Evolutionary conservation across 768 basidiomycete species (phyloP).

Genomic region (Pleurotus citrinopileatus): DNA sequence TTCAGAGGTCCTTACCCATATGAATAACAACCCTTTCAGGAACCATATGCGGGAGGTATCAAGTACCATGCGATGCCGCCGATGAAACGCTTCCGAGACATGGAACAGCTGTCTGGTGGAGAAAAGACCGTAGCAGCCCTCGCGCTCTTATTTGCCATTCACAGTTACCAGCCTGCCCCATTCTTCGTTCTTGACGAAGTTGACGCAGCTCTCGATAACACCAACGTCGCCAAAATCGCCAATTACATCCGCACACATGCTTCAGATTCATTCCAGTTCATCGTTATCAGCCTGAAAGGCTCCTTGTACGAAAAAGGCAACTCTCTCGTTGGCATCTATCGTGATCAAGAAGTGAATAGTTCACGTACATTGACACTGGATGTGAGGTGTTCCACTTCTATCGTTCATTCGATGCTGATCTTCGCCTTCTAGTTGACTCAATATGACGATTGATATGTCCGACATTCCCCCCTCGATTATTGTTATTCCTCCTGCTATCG

Average conservation of each 20-base stretch:
- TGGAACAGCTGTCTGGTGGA: constrained; percentile 97
- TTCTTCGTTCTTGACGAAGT: constrained; percentile 99
- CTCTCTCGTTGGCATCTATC: constrained; percentile 90
- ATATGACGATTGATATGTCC: constrained; percentile 21
- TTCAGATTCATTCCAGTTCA: constrained; percentile 86
- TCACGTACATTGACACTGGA: constrained; percentile 91
- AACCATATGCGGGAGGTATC: constrained; percentile 85
- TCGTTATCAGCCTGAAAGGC: constrained; percentile 96
- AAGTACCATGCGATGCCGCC: constrained; percentile 99
- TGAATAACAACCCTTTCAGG: constrained; percentile 36
- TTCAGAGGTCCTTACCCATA: not conserved
- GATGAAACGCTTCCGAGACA: constrained; percentile 98
- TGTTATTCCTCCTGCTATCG: no score
- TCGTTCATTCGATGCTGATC: not conserved
- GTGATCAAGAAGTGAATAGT: constrained; percentile 92
- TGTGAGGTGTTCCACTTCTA: constrained; percentile 40
- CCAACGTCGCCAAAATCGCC: constrained; percentile 96
- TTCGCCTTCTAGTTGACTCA: constrained; percentile 16
- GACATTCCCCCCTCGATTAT: no score
- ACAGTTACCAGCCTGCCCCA: constrained; percentile 95
- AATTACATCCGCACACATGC: constrained; percentile 88
- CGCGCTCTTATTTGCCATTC: constrained; percentile 95
- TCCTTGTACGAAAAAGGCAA: constrained; percentile 89
- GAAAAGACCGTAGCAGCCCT: constrained; percentile 98
- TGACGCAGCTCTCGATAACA: constrained; percentile 96